Evolutionary conservation across 73 alveolate species (phyloP), one percentile per base, ranked within the genome.

Genomic region (Paramecium octaurelia): DNA sequence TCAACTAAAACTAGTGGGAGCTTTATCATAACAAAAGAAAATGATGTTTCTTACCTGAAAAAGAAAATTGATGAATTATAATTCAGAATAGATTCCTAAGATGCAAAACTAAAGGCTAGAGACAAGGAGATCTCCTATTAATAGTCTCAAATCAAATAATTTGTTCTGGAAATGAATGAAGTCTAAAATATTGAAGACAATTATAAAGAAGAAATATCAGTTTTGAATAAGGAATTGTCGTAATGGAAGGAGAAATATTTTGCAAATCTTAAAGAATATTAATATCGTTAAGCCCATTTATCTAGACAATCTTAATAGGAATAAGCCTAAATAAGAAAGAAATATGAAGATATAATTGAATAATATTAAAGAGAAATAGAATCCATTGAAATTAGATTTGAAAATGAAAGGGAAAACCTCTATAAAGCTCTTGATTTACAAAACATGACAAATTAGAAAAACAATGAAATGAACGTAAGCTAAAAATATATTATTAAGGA

Each of bases 221-320:
- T 14, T 23, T 42, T 75, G 20, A 75, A 75, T 75, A 38, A 75
- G 10, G 88, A 75, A 42, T 38, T 75, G 10, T 75, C 58, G 2
- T 35, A 42, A 38, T 75, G 88, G 88, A 75, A 75, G 11, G 88
- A 75, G n/a, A 75, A 75, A 42, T 75, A 75, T 27, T 75, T 75
- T 42, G 20, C 21, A 3, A 38, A 38, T 38, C 88, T 75, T 9
- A 75, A 75, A 38, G 88, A 75, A 38, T 38, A 35, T 42, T 12
- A 75, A 20, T 75, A 12, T 75, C 23, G 60, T n/a, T 27, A 75
- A 36, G 58, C 88, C 29, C 29, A 35, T 16, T 18, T 36, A 23
- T 38, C 60, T 35, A 35, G 88, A 23, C 8, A 75, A 9, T n/a
- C 58, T 75, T 36, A 75, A 42, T n/a, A 38, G 21, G 88, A 75